A percentile compares a stretch with the other conserved stretches of the same genome.
Evolutionary conservation across 352 stramenopile species (phyloP).

Genomic region (Phytophthora boehmeriae): DNA sequence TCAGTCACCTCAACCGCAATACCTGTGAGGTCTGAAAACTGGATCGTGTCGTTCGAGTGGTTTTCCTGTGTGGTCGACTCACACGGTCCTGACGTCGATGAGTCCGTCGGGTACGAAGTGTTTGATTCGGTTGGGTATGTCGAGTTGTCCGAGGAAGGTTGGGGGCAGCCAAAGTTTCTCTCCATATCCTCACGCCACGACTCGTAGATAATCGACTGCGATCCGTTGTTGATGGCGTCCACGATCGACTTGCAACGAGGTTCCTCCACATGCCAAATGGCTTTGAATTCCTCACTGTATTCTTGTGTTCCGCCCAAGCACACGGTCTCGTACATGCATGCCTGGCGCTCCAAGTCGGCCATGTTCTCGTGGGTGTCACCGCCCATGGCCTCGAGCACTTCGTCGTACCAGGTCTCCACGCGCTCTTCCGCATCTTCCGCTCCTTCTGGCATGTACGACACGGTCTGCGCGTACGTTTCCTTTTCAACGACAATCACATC

Average conservation of each 20-base stretch:
- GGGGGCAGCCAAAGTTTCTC: conserved; percentile 44
- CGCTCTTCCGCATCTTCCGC: conserved; percentile 39
- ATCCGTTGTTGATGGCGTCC: conserved; percentile 41
- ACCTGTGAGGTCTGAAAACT: conserved; percentile 15
- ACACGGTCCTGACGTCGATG: conserved; percentile 7
- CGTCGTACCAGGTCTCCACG: conserved; percentile 55
- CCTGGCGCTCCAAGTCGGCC: conserved; percentile 59
- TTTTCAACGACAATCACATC: conserved; percentile 19
- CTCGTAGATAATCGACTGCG: conserved; percentile 33
- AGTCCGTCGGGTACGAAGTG: not conserved
- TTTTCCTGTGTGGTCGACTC: not conserved
- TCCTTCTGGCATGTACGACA: not conserved
- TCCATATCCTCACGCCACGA: conserved; percentile 49
- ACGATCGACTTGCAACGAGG: conserved; percentile 58
- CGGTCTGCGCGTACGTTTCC: not conserved
- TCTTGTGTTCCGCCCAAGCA: conserved; percentile 56
- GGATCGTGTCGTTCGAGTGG: conserved; percentile 29
- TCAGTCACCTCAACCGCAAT: not conserved
- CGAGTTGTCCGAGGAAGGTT: conserved; percentile 15
- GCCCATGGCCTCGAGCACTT: conserved; percentile 39
- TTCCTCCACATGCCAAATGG: conserved; percentile 40
- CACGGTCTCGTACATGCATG: conserved; percentile 59
- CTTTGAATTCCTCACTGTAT: conserved; percentile 57
- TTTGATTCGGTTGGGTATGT: not conserved
- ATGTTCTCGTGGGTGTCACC: conserved; percentile 41